Conservation (phyloP, 768 basidiomycete genomes). For the Psilocybe tampanensis region DNA sequence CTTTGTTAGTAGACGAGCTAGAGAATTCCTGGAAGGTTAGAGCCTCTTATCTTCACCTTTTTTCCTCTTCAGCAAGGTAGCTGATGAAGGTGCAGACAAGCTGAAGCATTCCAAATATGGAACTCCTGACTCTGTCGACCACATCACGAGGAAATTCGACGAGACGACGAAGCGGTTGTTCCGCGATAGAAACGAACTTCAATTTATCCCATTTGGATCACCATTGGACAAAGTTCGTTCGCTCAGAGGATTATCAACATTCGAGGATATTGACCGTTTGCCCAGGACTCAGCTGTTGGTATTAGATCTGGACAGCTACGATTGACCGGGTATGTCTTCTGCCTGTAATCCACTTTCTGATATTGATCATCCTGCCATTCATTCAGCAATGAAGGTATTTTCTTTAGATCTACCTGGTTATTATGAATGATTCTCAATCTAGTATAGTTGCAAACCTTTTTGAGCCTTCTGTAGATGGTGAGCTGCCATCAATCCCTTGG, state of each 20-base stretch:
- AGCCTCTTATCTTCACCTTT: background rate
- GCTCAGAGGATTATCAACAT: background rate
- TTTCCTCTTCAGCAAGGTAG: slow-evolving; percentile 1
- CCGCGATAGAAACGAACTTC: slow-evolving; percentile 64
- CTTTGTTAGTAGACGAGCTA: slow-evolving; percentile 75
- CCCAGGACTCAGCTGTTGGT: slow-evolving; percentile 57
- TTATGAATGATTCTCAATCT: background rate
- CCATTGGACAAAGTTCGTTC: slow-evolving; percentile 62
- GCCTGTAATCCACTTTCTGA: background rate
- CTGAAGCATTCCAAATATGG: slow-evolving; percentile 76
- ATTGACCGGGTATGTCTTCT: slow-evolving; percentile 56
- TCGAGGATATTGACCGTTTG: background rate
- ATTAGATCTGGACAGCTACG: slow-evolving; percentile 75
- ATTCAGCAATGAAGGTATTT: slow-evolving; percentile 33
- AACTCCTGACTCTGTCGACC: slow-evolving; percentile 68
- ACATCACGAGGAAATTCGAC: slow-evolving; percentile 80
- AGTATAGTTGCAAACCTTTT: slow-evolving; percentile 67
- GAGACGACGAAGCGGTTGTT: slow-evolving; percentile 84
- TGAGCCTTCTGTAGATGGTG: slow-evolving; percentile 73
- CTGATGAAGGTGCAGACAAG: slow-evolving; percentile 51
- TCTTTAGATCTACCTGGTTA: slow-evolving; percentile 20
- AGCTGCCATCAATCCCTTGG: background rate
- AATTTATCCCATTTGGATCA: slow-evolving; percentile 78
- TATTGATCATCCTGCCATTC: slow-evolving; percentile 4
- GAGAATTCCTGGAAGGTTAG: slow-evolving; percentile 71